Evolutionary conservation across 2,329 filamentous ascomycete species (phyloP), one percentile per base, ranked within the genome.

Genomic region (Fusarium citri): DNA sequence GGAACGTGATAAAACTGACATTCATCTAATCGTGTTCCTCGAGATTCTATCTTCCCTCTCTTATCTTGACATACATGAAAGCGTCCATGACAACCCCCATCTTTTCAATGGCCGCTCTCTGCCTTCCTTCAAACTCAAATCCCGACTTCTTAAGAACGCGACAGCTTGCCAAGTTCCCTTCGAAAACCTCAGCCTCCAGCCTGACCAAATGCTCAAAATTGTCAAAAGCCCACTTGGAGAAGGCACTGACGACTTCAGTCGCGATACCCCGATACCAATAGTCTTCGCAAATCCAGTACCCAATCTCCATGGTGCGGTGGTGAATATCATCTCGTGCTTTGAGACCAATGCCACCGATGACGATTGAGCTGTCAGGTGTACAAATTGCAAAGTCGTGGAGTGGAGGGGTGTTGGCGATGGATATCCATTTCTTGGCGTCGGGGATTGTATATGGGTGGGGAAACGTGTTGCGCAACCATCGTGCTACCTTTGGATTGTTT

Each of bases 301-400:
- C 46, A 15, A 58, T 58, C 11, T 58, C 55, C 37, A 58, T 58
- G 5, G 46, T 58, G 26, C 55, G 55, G 28, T 58, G 6, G 16
- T 58, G 46, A 30, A 58, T 43, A 18, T 58, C 55, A 1, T 43
- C 26, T 11, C 55, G 46, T 26, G 55, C 26, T 31, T 51, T 58
- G 8, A 58, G 55, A 2, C 46, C 46, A 3, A 50, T 37, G 1
- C 55, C 55, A 12, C 55, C 55, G 11, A 58, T 58, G 18, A 58
- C 26, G 5, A 8, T 8, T 20, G 2, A 16, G 4, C 28, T 16
- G 5, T 45, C 22, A 0, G 20, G 37, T 0, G 30, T 0, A n/a
- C 37, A 51, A 5, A 58, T 50, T 28, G 55, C 47, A 15, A 58
- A 58, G 55, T 58, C 22, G 3, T 6, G 55, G 9, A 20, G 14